Evolutionary conservation across 345 rosid genomes (phyloP).

Genomic region (Triadica sebifera): DNA sequence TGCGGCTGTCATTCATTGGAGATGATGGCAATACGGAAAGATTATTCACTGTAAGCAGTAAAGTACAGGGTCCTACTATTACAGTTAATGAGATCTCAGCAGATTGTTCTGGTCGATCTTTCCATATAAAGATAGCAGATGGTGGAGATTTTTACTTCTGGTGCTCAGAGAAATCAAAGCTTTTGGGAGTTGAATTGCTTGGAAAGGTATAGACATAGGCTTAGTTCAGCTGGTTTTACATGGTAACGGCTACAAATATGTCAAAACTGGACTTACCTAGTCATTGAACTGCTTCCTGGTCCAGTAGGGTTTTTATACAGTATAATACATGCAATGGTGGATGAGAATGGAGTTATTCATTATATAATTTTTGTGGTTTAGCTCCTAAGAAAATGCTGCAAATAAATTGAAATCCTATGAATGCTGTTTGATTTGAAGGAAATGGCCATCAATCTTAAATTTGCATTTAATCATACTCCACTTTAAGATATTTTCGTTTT

Average conservation of each 20-base stretch:
- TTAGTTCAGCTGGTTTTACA: not conserved
- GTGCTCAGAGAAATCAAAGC: constrained; percentile 95
- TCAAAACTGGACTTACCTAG: not conserved
- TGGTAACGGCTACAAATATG: not conserved
- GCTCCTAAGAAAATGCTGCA: not conserved
- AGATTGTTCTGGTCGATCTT: constrained; percentile 87
- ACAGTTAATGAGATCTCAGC: constrained; percentile 57
- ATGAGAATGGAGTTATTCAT: not conserved
- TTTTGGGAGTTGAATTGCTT: constrained; percentile 77
- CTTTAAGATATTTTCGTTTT: not conserved
- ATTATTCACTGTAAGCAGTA: constrained; percentile 56
- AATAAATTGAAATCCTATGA: not conserved
- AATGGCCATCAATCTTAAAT: not conserved
- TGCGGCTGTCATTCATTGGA: constrained; percentile 75
- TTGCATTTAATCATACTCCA: not conserved
- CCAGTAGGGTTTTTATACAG: not conserved
- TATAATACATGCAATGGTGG: not conserved
- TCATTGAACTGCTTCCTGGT: not conserved
- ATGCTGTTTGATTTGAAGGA: not conserved
- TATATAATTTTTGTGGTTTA: not conserved
- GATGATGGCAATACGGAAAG: constrained; percentile 78
- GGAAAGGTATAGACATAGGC: constrained; percentile 53
- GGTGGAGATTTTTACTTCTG: constrained; percentile 64
- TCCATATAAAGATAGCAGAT: constrained; percentile 54
- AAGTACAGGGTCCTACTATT: constrained; percentile 45